Base-by-base conservation (phyloP, 805 yeast genomes). In the Sugiyamaella marilandica region DNA sequence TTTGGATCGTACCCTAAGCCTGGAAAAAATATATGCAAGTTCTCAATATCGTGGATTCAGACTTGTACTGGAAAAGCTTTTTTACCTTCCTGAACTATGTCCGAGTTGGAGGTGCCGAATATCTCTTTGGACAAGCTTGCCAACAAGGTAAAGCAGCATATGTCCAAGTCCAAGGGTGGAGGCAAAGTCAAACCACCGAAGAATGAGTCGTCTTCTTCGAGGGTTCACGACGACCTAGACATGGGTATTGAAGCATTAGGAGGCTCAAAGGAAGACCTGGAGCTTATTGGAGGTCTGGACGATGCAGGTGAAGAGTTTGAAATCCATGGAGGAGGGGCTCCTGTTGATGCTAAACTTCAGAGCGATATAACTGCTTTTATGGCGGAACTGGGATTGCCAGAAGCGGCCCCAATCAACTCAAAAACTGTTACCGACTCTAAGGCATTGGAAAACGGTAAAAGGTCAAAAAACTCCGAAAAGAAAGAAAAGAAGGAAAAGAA, bases 261-360 rank as follows among this genome's bases (percentile, higher is more conserved):
- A 33, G 98, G 97, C 18, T 77, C 88, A 13, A 94, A 87, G 59
- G 91, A 83, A 19, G 97, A 90, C 66, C 65, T 91, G 45, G 77
- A 79, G 43, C 69, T 90, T 48, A 60, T 91, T 10, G 75, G 77
- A 33, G 85, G 76, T 13, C 60, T 85, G 2, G 80, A 71, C 50
- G 69, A 70, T 51, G 66, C 63, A 32, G 68, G 52, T 13, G 49
- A 55, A 14, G 75, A 69, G 48, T 59, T 76, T 11, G 64, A 54
- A 24, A 34, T 51, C 14, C 39, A 34, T 16, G 43, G 43, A 31
- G 54, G 33, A 10, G 43, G 53, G 3, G 55, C 34, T 2, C 41
- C 49, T 10, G 52, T 31, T 13, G 55, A 47, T 41, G 66, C 70
- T 29, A 63, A 64, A 0, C 74, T 87, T 29, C 67, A 74, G 10